A percentile compares a stretch with the other conserved stretches of the same genome.
Evolutionary conservation across 148 eudicot species (phyloP).

Genomic region (Polygonum maritimum): DNA sequence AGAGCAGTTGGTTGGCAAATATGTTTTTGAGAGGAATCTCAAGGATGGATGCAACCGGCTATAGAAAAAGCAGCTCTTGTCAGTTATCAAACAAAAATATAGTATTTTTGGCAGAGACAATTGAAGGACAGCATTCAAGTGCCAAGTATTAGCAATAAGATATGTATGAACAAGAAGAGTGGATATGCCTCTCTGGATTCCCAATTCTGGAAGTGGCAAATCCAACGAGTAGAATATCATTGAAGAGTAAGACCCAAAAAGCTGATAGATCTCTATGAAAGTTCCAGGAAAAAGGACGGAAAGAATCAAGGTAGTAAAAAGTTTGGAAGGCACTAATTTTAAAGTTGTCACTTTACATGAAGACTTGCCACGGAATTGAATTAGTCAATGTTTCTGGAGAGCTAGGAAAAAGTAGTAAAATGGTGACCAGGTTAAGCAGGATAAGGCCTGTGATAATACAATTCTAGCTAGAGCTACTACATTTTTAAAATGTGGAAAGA

Average conservation of each 20-base stretch:
- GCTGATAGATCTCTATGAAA: neutral
- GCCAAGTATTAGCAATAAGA: neutral
- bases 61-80: conserved; percentile 17
- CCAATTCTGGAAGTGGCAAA: neutral
- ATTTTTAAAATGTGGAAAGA: neutral
- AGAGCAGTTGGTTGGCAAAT: conserved; percentile 76
- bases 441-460: neutral
- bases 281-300: neutral
- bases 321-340: neutral
- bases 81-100: neutral
- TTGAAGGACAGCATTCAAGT: neutral
- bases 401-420: neutral
- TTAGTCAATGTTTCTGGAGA: neutral
- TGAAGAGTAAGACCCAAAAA: neutral
- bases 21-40: conserved; percentile 68
- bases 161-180: neutral
- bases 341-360: neutral
- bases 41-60: conserved; percentile 93
- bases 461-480: neutral
- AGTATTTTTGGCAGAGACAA: neutral
- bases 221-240: neutral
- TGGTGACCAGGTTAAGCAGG: too few species aligned
- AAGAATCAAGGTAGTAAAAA: neutral
- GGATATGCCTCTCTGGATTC: neutral
- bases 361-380: neutral